phyloP scores from a whole-genome alignment of 495 filamentous ascomycete genomes.

The Penicillium angulare region DNA sequence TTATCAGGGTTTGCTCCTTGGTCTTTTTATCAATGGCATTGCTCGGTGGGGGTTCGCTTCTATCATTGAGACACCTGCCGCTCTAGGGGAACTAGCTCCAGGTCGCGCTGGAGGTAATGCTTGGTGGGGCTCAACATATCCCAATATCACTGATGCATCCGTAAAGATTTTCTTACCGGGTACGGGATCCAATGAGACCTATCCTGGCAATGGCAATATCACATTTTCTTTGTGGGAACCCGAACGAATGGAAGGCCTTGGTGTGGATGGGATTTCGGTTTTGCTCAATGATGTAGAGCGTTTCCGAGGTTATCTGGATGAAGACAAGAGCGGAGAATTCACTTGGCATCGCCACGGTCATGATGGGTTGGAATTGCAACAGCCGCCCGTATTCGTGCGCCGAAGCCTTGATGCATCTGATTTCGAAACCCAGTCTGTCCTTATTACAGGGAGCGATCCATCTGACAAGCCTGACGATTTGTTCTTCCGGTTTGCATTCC shows the following conservation, averaged over 20 bases:
- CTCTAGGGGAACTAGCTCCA: slow-evolving; percentile 49
- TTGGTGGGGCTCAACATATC: slow-evolving; percentile 66
- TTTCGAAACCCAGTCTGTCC: slow-evolving; percentile 17
- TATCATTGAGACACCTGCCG: slow-evolving; percentile 78
- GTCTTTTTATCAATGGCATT: slow-evolving; percentile 88
- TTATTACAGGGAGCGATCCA: slow-evolving; percentile 37
- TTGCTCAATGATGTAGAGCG: slow-evolving; percentile 94
- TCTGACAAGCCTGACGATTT: slow-evolving; percentile 49
- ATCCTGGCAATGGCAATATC: slow-evolving; percentile 51
- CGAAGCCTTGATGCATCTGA: slow-evolving; percentile 14
- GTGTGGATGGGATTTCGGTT: slow-evolving; percentile 82
- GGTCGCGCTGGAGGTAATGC: slow-evolving; percentile 36
- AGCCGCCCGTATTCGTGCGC: slow-evolving; percentile 16
- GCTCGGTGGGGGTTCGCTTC: slow-evolving; percentile 92
- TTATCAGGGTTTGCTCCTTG: slow-evolving; percentile 85
- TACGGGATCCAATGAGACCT: slow-evolving; percentile 14
- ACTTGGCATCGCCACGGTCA: slow-evolving; percentile 49
- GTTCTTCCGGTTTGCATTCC: slow-evolving; percentile 85
- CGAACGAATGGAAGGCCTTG: slow-evolving; percentile 54
- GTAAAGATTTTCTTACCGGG: slow-evolving; percentile 54
- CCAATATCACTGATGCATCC: slow-evolving; percentile 49
- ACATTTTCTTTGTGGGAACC: slow-evolving; percentile 54
- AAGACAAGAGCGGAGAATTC: slow-evolving; percentile 42
- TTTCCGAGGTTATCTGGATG: slow-evolving; percentile 60
- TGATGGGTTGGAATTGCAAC: slow-evolving; percentile 37